A percentile compares a stretch with the other conserved stretches of the same genome.
Evolutionary conservation across 768 basidiomycete species (phyloP).

Genomic region (Suillus discolor): DNA sequence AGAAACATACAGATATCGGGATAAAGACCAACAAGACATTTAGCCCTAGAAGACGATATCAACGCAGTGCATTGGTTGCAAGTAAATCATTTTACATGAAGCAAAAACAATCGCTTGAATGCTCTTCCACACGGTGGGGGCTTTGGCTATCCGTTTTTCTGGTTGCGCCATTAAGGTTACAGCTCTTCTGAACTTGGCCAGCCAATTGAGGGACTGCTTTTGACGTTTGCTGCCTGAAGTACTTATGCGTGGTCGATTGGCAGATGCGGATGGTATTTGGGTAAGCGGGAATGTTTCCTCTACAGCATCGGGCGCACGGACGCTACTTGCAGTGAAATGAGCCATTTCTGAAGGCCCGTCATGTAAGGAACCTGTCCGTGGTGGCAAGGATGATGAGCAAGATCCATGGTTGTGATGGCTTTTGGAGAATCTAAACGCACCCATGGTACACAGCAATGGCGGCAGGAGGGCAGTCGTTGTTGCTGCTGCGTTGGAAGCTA

Average conservation of each 20-base stretch:
- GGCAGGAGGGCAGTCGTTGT: background rate
- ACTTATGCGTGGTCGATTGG: background rate
- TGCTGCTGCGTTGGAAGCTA: background rate
- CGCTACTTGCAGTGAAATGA: background rate
- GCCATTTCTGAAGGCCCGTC: background rate
- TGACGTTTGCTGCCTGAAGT: background rate
- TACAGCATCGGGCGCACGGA: background rate
- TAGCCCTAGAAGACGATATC: constrained; percentile 47
- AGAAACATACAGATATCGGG: constrained; percentile 58
- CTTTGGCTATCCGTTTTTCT: constrained; percentile 34
- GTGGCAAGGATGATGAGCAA: background rate
- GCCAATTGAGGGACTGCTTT: background rate
- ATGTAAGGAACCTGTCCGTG: background rate
- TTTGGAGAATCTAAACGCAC: background rate
- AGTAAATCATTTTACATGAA: constrained; percentile 49
- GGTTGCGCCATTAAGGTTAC: constrained; percentile 39
- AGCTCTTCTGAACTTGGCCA: constrained; percentile 17
- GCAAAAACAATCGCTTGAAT: constrained; percentile 54
- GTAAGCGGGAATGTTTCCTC: background rate
- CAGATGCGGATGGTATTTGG: background rate
- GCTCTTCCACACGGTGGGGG: constrained; percentile 50
- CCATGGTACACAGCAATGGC: background rate
- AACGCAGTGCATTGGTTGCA: background rate
- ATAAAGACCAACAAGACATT: constrained; percentile 73
- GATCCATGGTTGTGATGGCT: background rate